Conservation (phyloP, 306 rosid species). For the Crataegus laevigata region DNA sequence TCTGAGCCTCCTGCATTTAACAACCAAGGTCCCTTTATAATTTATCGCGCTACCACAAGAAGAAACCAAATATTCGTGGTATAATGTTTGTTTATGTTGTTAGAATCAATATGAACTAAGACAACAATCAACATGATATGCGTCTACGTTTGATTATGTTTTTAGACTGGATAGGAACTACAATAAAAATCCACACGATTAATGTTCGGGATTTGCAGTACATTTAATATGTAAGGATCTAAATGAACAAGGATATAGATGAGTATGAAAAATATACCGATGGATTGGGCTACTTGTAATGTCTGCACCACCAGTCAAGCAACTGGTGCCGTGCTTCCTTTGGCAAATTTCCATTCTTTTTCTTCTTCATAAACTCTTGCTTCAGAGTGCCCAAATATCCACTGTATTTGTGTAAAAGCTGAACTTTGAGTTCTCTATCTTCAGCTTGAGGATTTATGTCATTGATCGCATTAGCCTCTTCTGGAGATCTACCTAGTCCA, state of each 20-base stretch:
- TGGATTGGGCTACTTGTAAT: slow-evolving; percentile 42
- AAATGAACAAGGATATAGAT: neutral
- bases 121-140: too few species aligned
- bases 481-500: slow-evolving; percentile 17
- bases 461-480: slow-evolving; percentile 13
- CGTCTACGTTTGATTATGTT: neutral
- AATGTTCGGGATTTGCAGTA: neutral
- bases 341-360: slow-evolving; percentile 44
- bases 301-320: slow-evolving; percentile 42
- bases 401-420: slow-evolving; percentile 39
- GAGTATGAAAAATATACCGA: slow-evolving; percentile 10
- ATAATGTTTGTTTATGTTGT: too few species aligned
- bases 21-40: neutral
- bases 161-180: neutral
- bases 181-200: neutral
- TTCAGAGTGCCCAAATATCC: slow-evolving; percentile 41
- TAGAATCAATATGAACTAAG: too few species aligned
- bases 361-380: slow-evolving; percentile 44
- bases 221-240: neutral
- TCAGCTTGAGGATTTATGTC: slow-evolving; percentile 36
- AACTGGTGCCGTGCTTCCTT: slow-evolving; percentile 45
- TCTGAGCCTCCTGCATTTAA: slow-evolving; percentile 35
- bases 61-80: neutral
- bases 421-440: slow-evolving; percentile 36
- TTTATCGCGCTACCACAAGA: neutral